Conservation (phyloP, 371 early-diverging fungal species). For the Apophysomyces elegans region DNA sequence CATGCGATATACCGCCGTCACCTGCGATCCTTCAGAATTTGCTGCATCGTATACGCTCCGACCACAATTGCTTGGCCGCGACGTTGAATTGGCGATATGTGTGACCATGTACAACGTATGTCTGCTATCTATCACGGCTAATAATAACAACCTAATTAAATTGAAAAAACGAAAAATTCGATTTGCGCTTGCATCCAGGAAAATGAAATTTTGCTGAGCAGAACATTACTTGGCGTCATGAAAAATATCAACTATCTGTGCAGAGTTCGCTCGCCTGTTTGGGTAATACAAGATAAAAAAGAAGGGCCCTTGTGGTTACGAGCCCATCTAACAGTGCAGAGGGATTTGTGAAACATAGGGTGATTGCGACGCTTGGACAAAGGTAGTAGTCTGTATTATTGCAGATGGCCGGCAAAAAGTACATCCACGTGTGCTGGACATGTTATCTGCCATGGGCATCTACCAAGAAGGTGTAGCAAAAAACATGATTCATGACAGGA, state of each 20-base stretch:
- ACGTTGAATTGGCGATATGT: constrained; percentile 86
- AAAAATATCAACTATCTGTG: constrained; percentile 89
- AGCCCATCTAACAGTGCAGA: too few relatives aligned
- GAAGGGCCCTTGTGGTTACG: too few relatives aligned
- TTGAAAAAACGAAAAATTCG: too few relatives aligned
- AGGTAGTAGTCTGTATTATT: constrained; percentile 88
- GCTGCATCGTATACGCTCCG: constrained; percentile 79
- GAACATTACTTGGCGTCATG: constrained; percentile 84
- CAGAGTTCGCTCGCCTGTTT: constrained; percentile 63
- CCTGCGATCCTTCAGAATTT: constrained; percentile 83
- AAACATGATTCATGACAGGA: constrained; percentile 58
- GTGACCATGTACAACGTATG: constrained; percentile 91
- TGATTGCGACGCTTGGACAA: constrained; percentile 79
- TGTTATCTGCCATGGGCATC: constrained; percentile 85
- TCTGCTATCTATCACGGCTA: constrained; percentile 1
- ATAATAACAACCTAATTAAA: not conserved
- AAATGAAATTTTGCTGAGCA: constrained; percentile 83
- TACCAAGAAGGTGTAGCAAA: constrained; percentile 92
- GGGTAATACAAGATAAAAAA: constrained; percentile 34
- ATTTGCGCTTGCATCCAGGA: constrained; percentile 50
- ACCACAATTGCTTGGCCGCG: constrained; percentile 68
- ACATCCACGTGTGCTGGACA: constrained; percentile 75
- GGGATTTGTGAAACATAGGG: too few relatives aligned
- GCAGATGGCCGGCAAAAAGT: constrained; percentile 80
- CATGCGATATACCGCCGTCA: constrained; percentile 80